phyloP scores from a whole-genome alignment of 306 rosid genomes.

The Fragaria nilgerrensis region DNA sequence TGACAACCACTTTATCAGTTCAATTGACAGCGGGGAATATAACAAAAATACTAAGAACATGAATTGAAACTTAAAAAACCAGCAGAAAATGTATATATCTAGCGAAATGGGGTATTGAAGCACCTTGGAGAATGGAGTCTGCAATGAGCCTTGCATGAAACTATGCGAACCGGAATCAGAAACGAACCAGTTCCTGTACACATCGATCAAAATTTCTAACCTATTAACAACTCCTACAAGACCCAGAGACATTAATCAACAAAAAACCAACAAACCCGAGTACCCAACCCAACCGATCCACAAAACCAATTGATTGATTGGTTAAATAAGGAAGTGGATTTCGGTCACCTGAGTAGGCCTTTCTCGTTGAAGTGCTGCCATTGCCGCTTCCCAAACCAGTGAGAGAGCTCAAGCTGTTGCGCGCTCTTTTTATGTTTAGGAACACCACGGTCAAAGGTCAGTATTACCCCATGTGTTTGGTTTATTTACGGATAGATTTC shows the following conservation, averaged over 20 bases:
- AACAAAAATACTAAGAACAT: neutral
- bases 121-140: constrained; percentile 39
- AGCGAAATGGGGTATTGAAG: neutral
- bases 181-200: constrained; percentile 31
- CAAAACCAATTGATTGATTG: neutral
- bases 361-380: too few species aligned
- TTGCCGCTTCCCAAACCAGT: too few species aligned
- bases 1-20: neutral
- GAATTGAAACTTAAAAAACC: neutral
- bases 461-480: too few species aligned
- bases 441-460: too few species aligned
- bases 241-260: constrained; percentile 29
- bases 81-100: too few species aligned
- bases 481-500: too few species aligned
- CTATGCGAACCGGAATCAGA: constrained; percentile 23
- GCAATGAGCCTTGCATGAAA: constrained; percentile 32
- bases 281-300: neutral
- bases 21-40: too few species aligned
- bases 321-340: neutral
- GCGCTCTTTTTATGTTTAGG: too few species aligned
- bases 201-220: neutral
- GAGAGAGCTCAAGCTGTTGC: too few species aligned
- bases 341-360: neutral
- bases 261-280: neutral
- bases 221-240: constrained; percentile 15